phyloP scores from a whole-genome alignment of 345 rosid species.

The Aegle marmelos region DNA sequence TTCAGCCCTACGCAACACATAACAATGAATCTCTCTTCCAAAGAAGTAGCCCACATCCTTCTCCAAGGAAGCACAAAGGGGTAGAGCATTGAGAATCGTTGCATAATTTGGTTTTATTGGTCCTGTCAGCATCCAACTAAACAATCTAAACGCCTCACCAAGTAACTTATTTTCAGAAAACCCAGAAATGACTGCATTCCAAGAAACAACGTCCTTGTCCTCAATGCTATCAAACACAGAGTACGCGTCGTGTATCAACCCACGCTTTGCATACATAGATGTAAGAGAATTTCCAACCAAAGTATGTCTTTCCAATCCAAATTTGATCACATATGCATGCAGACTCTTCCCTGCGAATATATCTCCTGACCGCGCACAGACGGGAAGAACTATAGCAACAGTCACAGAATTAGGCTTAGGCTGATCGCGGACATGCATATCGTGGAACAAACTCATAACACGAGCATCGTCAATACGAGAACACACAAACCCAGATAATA shows the following conservation, averaged over 20 bases:
- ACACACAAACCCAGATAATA: conserved; percentile 60
- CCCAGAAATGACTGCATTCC: conserved; percentile 91
- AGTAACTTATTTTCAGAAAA: conserved; percentile 65
- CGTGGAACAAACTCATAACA: conserved; percentile 48
- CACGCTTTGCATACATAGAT: conserved; percentile 78
- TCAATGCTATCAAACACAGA: conserved; percentile 50
- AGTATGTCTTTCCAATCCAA: conserved; percentile 58
- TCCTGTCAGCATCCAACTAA: conserved; percentile 55
- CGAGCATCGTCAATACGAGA: conserved; percentile 41
- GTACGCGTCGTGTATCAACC: conserved; percentile 50
- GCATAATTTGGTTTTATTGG: conserved; percentile 52
- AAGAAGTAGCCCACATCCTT: conserved; percentile 31
- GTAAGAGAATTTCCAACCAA: conserved; percentile 72
- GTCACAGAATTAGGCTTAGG: conserved; percentile 63
- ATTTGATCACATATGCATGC: conserved; percentile 52
- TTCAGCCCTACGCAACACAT: conserved; percentile 49
- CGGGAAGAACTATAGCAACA: conserved; percentile 62
- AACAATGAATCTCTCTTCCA: conserved; percentile 70
- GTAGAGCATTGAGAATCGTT: conserved; percentile 56
- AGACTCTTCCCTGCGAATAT: conserved; percentile 44
- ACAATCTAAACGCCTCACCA: conserved; percentile 50
- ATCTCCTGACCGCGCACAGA: conserved; percentile 61
- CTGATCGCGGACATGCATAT: conserved; percentile 36
- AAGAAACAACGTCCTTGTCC: conserved; percentile 75
- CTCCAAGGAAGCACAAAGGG: conserved; percentile 54